phyloP scores from a whole-genome alignment of 139 green algal species.

The Micractinium conductrix region DNA sequence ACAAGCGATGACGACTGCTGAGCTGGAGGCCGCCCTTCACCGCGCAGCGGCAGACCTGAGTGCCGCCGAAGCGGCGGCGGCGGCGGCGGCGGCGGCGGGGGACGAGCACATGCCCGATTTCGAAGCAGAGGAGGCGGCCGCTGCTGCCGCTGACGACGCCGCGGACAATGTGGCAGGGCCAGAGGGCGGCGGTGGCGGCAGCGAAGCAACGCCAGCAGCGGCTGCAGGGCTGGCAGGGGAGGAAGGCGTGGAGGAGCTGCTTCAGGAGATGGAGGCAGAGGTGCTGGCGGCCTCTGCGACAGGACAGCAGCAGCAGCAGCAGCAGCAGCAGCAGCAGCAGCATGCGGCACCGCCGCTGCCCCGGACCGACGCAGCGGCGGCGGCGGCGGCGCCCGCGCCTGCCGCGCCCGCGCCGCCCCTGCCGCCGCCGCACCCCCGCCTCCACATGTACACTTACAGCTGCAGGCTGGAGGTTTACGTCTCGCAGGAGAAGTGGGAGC shows the following conservation, averaged over 20 bases:
- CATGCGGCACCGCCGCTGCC: too few species aligned
- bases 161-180: neutral
- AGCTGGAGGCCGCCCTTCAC: neutral
- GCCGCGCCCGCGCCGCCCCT: neutral
- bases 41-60: slow-evolving; percentile 8
- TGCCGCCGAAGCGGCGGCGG: slow-evolving; percentile 10
- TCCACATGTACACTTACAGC: slow-evolving; percentile 68
- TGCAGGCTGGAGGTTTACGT: slow-evolving; percentile 70
- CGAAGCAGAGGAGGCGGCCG: neutral
- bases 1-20: neutral
- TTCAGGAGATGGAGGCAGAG: slow-evolving; percentile 33
- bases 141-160: neutral
- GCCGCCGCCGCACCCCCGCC: neutral
- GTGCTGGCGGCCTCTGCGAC: neutral
- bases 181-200: neutral
- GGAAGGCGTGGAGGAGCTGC: slow-evolving; percentile 30
- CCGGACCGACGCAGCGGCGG: neutral
- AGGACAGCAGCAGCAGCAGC: neutral
- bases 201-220: neutral
- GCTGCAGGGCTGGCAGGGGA: slow-evolving; percentile 12
- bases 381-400: neutral
- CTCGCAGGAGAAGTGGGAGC: slow-evolving; percentile 46
- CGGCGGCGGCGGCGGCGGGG: neutral
- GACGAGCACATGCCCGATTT: slow-evolving; percentile 14
- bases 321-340: neutral